These are phyloP conservation scores for Orbilia quercus DNA, from an alignment of 2,329 filamentous ascomycete genomes.

Conservation along the genomic window DNA sequence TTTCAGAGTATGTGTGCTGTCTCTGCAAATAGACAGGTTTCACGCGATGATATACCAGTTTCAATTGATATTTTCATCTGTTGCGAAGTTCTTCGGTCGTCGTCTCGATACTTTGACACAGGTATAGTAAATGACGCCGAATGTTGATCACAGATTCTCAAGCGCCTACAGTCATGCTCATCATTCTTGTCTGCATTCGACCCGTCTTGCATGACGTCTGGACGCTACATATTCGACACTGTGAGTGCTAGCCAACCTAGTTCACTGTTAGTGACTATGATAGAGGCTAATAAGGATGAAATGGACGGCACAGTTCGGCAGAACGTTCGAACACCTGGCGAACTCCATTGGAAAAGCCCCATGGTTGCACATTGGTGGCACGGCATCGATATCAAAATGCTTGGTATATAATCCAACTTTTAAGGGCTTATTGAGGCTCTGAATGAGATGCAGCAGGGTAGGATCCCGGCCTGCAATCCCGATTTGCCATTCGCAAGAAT, in stretches of 20 bases:
- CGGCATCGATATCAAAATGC: conserved; percentile 18
- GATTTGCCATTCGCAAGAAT: conserved; percentile 7
- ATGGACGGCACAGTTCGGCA: not conserved
- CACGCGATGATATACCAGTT: not conserved
- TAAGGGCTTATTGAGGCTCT: not conserved
- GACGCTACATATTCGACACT: no score
- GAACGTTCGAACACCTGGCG: not conserved
- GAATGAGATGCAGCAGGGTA: not conserved
- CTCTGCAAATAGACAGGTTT: conserved; percentile 27
- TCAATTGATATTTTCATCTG: no score
- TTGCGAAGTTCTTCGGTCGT: no score
- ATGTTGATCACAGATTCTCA: no score
- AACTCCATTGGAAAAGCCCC: not conserved
- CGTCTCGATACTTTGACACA: no score
- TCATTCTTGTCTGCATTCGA: no score
- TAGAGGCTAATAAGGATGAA: no score
- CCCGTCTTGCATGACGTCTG: no score
- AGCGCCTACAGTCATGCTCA: no score
- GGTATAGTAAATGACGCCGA: no score
- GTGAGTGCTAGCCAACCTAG: no score
- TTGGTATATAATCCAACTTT: not conserved
- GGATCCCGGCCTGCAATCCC: not conserved
- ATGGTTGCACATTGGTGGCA: conserved; percentile 15
- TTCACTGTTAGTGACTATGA: no score
- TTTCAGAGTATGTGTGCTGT: conserved; percentile 34